Conservation (phyloP, 2,329 filamentous ascomycete species). For the Hypoxylon sp. region DNA sequence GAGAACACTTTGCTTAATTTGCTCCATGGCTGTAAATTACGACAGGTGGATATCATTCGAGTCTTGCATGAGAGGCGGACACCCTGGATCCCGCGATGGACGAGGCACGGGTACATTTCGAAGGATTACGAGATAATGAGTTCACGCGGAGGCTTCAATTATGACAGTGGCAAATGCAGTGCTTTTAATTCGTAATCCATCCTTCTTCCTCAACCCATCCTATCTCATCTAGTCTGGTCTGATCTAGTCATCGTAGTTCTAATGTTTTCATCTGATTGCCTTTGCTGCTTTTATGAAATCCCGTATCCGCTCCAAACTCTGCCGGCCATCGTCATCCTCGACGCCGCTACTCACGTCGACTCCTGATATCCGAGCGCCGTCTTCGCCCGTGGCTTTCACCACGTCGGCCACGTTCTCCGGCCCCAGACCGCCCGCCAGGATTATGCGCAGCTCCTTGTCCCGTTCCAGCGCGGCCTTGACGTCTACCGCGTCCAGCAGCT, state of each 20-base stretch:
- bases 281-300: slow-evolving; percentile 84
- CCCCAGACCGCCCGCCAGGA: slow-evolving; percentile 88
- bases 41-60: neutral
- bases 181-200: slow-evolving; percentile 6
- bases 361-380: slow-evolving; percentile 75
- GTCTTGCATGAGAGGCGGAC: neutral
- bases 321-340: slow-evolving; percentile 82
- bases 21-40: neutral
- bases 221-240: no score
- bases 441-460: slow-evolving; percentile 77
- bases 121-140: slow-evolving; percentile 19
- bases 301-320: slow-evolving; percentile 83
- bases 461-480: slow-evolving; percentile 75
- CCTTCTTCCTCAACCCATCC: slow-evolving; percentile 1
- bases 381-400: slow-evolving; percentile 71
- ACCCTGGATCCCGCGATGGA: neutral
- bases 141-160: slow-evolving; percentile 7
- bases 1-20: neutral
- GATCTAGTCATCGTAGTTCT: neutral
- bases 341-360: slow-evolving; percentile 97
- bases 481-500: slow-evolving; percentile 77
- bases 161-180: slow-evolving; percentile 3
- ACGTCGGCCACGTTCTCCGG: slow-evolving; percentile 80
- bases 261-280: slow-evolving; percentile 58
- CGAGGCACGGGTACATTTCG: neutral